Evolutionary conservation across 208 protist genomes (phyloP).

Genomic region (Leishmania turanica): DNA sequence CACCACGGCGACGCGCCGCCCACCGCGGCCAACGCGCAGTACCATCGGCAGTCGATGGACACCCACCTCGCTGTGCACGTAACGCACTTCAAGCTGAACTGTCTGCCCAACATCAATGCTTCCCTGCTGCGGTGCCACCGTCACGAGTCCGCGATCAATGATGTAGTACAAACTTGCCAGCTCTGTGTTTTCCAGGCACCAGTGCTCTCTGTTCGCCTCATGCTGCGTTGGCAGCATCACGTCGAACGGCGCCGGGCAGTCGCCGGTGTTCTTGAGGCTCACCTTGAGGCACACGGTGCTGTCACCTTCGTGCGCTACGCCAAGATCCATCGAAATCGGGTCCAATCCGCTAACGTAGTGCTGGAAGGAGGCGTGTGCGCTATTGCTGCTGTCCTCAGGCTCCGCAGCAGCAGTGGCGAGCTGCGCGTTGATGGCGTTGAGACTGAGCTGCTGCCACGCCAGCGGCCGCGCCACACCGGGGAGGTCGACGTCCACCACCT

Average conservation of each 20-base stretch:
- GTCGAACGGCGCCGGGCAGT: slow-evolving; percentile 63
- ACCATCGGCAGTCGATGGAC: slow-evolving; percentile 84
- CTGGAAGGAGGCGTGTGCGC: slow-evolving; percentile 69
- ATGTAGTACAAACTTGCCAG: slow-evolving; percentile 75
- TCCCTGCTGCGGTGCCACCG: slow-evolving; percentile 63
- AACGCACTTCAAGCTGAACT: slow-evolving; percentile 62
- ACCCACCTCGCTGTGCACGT: slow-evolving; percentile 63
- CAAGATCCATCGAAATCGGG: slow-evolving; percentile 83
- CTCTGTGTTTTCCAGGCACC: slow-evolving; percentile 82
- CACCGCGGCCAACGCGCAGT: slow-evolving; percentile 57
- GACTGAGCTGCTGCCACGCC: slow-evolving; percentile 72
- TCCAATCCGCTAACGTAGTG: slow-evolving; percentile 73
- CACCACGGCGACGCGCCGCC: slow-evolving; percentile 80
- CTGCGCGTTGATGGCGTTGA: slow-evolving; percentile 79
- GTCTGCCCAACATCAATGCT: slow-evolving; percentile 61
- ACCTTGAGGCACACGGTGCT: slow-evolving; percentile 46
- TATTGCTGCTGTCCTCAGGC: slow-evolving; percentile 16
- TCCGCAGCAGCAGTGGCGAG: slow-evolving; percentile 56
- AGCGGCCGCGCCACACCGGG: slow-evolving; percentile 29
- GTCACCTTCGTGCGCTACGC: slow-evolving; percentile 47
- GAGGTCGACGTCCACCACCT: slow-evolving; percentile 81
- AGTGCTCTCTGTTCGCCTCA: slow-evolving; percentile 81
- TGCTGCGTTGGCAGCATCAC: slow-evolving; percentile 88
- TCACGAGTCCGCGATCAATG: slow-evolving; percentile 67
- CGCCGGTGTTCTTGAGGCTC: slow-evolving; percentile 79